phyloP scores from a whole-genome alignment of 176 grass and related monocot genomes.

The Aegilops longissima region DNA sequence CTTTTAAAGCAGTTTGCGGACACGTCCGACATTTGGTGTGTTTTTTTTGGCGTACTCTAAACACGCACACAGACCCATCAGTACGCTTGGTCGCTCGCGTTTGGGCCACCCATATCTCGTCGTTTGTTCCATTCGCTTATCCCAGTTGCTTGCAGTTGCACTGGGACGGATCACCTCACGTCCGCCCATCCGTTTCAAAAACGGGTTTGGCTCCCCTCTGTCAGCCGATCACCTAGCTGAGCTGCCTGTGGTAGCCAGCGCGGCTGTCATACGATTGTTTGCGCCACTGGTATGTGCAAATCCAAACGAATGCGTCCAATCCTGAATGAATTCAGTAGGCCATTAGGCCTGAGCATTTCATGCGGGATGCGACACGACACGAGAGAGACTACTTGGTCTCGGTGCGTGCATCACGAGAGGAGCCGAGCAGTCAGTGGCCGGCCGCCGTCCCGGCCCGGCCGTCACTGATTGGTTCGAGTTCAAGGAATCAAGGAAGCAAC shows the following conservation, averaged over 20 bases:
- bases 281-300: not conserved
- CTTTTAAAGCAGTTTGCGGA: no score
- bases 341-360: not conserved
- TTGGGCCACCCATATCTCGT: not conserved
- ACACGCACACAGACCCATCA: no score
- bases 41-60: no score
- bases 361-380: not conserved
- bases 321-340: no score
- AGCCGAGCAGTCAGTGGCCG: no score
- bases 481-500: constrained; percentile 15
- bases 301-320: not conserved
- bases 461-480: no score
- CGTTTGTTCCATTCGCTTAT: not conserved
- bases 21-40: no score
- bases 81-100: not conserved
- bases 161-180: not conserved
- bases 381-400: not conserved
- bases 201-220: not conserved
- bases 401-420: not conserved
- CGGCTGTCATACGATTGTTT: no score
- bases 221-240: not conserved
- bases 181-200: not conserved
- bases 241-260: no score
- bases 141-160: not conserved
- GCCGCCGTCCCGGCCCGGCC: no score